Evolutionary conservation across 202 grass and related monocot species (phyloP).

Genomic region (Digitaria exilis): DNA sequence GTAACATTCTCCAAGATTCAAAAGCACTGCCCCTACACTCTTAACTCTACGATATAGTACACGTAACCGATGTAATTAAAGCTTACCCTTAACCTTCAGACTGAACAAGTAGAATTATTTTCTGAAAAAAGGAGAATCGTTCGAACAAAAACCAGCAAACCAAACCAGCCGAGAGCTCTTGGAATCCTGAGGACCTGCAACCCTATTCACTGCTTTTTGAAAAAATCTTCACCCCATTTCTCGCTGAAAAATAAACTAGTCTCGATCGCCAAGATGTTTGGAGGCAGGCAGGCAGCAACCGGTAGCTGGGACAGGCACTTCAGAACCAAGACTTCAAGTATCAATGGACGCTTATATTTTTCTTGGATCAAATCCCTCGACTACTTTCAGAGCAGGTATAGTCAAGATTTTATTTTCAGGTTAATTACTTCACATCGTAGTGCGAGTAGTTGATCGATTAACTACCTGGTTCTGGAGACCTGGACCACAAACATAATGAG

Average conservation of each 20-base stretch:
- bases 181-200: background rate
- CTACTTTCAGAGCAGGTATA: background rate
- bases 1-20: background rate
- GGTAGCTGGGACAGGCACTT: background rate
- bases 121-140: background rate
- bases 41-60: background rate
- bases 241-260: background rate
- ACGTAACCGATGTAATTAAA: background rate
- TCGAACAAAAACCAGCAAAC: background rate
- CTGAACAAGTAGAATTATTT: background rate
- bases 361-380: background rate
- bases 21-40: background rate
- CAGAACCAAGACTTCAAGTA: background rate
- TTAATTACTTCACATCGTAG: background rate
- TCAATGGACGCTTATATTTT: background rate
- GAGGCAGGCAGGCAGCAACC: conserved; percentile 20
- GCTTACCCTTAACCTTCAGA: background rate
- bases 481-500: background rate
- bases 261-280: background rate
- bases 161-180: background rate
- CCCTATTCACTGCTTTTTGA: background rate
- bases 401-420: background rate
- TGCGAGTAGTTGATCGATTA: background rate
- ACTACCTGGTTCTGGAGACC: background rate
- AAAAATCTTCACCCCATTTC: background rate